A percentile compares a stretch with the other conserved stretches of the same genome.
Evolutionary conservation across 495 filamentous ascomycete genomes (phyloP).

Genomic region (Ramalina peruviana): DNA sequence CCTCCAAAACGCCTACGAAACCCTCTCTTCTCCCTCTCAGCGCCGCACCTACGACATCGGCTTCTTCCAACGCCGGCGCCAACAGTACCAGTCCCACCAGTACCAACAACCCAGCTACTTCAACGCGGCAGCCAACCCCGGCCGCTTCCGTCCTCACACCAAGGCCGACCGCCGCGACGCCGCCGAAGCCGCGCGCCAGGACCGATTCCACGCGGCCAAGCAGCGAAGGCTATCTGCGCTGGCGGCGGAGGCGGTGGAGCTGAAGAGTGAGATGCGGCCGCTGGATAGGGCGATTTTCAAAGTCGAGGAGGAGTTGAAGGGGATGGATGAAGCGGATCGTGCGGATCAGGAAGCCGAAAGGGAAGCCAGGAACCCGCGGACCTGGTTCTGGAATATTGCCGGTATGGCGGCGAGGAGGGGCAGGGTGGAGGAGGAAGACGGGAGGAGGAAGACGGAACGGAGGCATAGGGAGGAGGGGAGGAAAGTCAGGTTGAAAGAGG

Average conservation of each 20-base stretch:
- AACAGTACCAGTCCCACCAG: too few species aligned
- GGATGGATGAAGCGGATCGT: not conserved
- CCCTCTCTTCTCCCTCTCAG: slow-evolving; percentile 14
- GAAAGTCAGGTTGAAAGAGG: too few species aligned
- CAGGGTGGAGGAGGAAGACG: too few species aligned
- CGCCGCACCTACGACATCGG: not conserved
- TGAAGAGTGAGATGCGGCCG: not conserved
- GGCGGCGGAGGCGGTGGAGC: not conserved
- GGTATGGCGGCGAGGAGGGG: too few species aligned
- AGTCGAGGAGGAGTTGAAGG: not conserved
- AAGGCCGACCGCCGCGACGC: not conserved
- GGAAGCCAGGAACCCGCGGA: not conserved
- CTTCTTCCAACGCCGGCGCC: not conserved
- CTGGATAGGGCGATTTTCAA: not conserved
- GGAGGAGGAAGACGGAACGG: too few species aligned
- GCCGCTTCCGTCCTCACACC: not conserved
- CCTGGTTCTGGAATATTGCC: too few species aligned
- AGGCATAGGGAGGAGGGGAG: too few species aligned
- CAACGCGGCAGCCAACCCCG: too few species aligned
- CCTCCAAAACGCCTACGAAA: slow-evolving; percentile 23
- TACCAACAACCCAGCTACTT: too few species aligned
- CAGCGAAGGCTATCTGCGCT: not conserved
- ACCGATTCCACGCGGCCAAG: not conserved
- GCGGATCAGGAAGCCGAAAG: not conserved
- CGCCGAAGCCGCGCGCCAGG: too few species aligned